phyloP scores from a whole-genome alignment of 305 asterid species.

The Fraxinus xanthoxyloides region DNA sequence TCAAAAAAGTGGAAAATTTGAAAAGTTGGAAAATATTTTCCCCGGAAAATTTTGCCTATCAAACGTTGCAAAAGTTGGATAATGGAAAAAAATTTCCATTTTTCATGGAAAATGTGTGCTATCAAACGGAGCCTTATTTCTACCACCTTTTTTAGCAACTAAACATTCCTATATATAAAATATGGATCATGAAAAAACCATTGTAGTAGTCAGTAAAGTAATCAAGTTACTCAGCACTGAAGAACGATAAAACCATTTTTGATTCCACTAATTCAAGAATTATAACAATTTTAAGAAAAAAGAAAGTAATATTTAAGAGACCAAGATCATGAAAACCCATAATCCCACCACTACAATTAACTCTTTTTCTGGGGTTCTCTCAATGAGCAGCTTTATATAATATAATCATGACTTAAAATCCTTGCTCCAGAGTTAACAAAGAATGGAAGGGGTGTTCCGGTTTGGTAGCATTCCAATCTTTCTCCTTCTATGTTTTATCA shows the following conservation, averaged over 20 bases:
- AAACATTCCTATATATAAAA: background rate
- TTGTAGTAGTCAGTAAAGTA: background rate
- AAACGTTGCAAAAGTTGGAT: too few species aligned
- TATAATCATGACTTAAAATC: background rate
- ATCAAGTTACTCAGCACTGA: background rate
- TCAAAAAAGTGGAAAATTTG: too few species aligned
- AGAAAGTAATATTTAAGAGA: background rate
- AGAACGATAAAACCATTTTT: background rate
- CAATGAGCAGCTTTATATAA: background rate
- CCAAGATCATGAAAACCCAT: background rate
- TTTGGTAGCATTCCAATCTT: background rate
- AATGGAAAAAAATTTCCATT: too few species aligned
- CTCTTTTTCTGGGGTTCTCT: background rate
- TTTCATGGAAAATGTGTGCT: too few species aligned
- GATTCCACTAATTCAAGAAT: background rate
- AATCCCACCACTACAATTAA: background rate
- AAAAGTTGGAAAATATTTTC: too few species aligned
- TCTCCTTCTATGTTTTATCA: background rate
- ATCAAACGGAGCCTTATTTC: background rate
- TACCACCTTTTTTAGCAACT: background rate
- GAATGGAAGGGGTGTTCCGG: background rate
- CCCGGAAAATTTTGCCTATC: too few species aligned
- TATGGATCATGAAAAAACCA: background rate
- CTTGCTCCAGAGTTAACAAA: background rate
- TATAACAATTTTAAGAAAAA: background rate